Evolutionary conservation across 163 green algal species (phyloP).

Genomic region (Volvox carteri): DNA sequence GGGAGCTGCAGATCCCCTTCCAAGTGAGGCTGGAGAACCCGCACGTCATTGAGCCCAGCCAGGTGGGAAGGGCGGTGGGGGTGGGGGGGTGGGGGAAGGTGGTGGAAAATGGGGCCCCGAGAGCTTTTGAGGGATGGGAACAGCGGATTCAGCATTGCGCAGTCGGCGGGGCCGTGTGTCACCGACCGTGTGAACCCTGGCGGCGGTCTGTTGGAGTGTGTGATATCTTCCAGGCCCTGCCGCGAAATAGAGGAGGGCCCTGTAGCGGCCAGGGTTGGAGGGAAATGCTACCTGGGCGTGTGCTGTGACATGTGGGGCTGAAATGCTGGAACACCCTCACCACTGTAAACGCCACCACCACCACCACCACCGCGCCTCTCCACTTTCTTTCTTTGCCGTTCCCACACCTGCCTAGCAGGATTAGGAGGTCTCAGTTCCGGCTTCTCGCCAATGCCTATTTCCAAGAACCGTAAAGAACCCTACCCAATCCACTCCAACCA

Average conservation of each 20-base stretch:
- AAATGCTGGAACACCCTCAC: background rate
- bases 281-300: background rate
- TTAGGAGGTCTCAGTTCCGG: too few relatives aligned
- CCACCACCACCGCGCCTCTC: too few relatives aligned
- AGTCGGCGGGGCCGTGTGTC: too few relatives aligned
- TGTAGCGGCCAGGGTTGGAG: background rate
- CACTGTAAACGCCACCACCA: background rate
- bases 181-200: too few relatives aligned
- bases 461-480: too few relatives aligned
- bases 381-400: background rate
- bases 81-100: background rate
- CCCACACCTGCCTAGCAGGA: background rate
- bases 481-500: too few relatives aligned
- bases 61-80: slow-evolving; percentile 69
- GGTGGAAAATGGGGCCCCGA: background rate
- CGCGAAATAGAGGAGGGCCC: too few relatives aligned
- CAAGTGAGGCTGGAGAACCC: slow-evolving; percentile 93
- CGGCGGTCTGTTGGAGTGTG: too few relatives aligned
- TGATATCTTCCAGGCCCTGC: too few relatives aligned
- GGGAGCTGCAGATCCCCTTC: slow-evolving; percentile 93
- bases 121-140: too few relatives aligned
- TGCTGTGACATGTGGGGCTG: background rate
- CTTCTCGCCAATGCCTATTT: too few relatives aligned
- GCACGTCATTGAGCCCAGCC: slow-evolving; percentile 89
- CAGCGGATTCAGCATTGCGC: too few relatives aligned